Base-by-base conservation (phyloP, 2,329 filamentous ascomycete species). In the Colletotrichum paranaense region DNA sequence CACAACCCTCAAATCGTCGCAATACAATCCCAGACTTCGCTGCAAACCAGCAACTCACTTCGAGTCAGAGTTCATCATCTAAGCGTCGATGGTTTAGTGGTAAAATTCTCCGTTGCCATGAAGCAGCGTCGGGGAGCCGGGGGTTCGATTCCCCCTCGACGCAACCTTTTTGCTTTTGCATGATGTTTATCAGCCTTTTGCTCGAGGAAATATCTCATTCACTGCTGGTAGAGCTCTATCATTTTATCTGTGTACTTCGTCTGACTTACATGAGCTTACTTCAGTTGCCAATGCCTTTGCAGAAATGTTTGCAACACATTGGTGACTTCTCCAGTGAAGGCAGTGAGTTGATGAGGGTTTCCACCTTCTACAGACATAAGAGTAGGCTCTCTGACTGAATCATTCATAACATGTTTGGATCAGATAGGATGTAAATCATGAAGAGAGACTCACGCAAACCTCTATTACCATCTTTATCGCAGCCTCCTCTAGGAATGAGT, bases 111-210 rank as follows among this genome's bases (percentile, higher is more conserved):
- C 62, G 62, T 64, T 64, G 62, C 62, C 62, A 64, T 22, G 22
- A 5, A 64, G 62, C 49, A 64, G 62, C 62, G 62, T 64, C 62
- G 62, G 62, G 62, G 62, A 64, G 62, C 62, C 62, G 62, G 62
- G 62, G 62, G 62, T 64, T 64, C 62, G 62, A 64, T 64, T 64
- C 62, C 62, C 62, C 62, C 62, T 64, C 62, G 62, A 49, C 62
- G 62, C 62, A 8, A 4, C 0, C 22, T 64, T 56, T 55, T 55
- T 16, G 28, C 7, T 26, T 22, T 9, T 58, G 32, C 4, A 19
- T 24, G 4, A 1, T n/a, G 19, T 49, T 49, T 0, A 16, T 22
- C 5, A 9, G 19, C 4, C 1, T 32, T 19, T 55, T 28, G 3
- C 42, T 22, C 42, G 22, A 7, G 16, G 16, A 8, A 49, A 19